phyloP scores from a whole-genome alignment of 2,329 filamentous ascomycete genomes.

The Hypoxylon sp. region DNA sequence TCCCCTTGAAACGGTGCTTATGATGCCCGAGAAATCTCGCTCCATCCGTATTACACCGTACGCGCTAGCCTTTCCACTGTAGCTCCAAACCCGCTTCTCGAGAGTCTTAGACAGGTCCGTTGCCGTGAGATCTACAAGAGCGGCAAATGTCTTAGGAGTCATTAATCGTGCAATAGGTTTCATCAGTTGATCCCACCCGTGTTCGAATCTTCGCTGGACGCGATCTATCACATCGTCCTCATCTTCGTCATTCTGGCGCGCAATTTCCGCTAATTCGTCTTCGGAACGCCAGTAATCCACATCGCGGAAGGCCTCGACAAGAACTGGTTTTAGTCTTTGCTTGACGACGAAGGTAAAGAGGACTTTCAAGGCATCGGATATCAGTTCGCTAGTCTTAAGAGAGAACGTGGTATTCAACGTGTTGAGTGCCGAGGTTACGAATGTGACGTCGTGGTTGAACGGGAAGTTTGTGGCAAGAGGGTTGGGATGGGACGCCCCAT shows the following conservation, averaged over 20 bases:
- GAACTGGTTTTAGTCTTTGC: slow-evolving; percentile 83
- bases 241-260: slow-evolving; percentile 67
- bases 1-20: slow-evolving; percentile 70
- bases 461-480: slow-evolving; percentile 79
- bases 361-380: slow-evolving; percentile 86
- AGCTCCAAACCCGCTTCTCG: slow-evolving; percentile 89
- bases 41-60: slow-evolving; percentile 80
- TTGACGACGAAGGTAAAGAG: slow-evolving; percentile 91
- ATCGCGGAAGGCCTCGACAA: slow-evolving; percentile 92
- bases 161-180: slow-evolving; percentile 87
- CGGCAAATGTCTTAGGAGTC: slow-evolving; percentile 81
- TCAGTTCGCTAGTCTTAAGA: slow-evolving; percentile 83
- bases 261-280: slow-evolving; percentile 71
- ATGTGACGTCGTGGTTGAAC: slow-evolving; percentile 80
- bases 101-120: slow-evolving; percentile 82
- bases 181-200: slow-evolving; percentile 88
- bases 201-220: slow-evolving; percentile 84
- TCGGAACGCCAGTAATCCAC: slow-evolving; percentile 83
- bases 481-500: slow-evolving; percentile 57
- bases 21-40: slow-evolving; percentile 78
- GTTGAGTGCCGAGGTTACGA: slow-evolving; percentile 77
- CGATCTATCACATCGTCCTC: slow-evolving; percentile 72
- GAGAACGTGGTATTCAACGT: slow-evolving; percentile 80
- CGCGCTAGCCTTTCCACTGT: slow-evolving; percentile 83
- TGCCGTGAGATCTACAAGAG: slow-evolving; percentile 81